Base-by-base conservation (phyloP, 805 yeast species). In the Zygosaccharomyces bailii region DNA sequence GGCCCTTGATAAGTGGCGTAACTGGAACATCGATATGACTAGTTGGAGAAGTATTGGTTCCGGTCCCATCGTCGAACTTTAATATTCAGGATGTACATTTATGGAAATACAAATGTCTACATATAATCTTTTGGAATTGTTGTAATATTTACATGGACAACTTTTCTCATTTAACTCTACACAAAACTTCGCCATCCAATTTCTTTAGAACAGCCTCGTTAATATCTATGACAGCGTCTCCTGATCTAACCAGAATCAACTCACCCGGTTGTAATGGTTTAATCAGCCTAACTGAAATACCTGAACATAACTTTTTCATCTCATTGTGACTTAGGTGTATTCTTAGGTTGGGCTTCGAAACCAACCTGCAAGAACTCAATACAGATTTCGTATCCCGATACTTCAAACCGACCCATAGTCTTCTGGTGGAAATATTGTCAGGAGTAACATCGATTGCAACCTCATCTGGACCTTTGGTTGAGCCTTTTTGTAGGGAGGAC, bases 321-420 rank as follows among this genome's bases (percentile, higher is more conserved):
- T 90, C 96, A 1, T 75, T 72, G 16, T 72, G 67, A 1, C 75
- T 68, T 55, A 89, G 78, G 52, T 73, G 67, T 16, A 90, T 84
- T 61, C 82, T 75, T 61, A 91, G 75, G 57, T 83, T 86, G 31
- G 99, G 98, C 59, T 84, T 89, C 35, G 93, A 84, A 23, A 93
- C 79, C 54, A 91, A 72, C 23, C 78, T 73, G 56, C 89, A 78
- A 44, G 79, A 75, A 52, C 80, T 74, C 51, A 93, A 72, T 13
- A 93, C 95, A 0, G 96, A 84, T 53, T 74, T 71, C 59, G 83
- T 79, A 52, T 87, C 79, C 60, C 91, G 79, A 65, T 93, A 93
- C 64, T 93, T 93, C 63, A 93, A 71, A 2, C 90, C 95, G 16
- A 93, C 65, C 99, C 99, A 93, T 40, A 93, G 74, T 54, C 95